phyloP scores from a whole-genome alignment of 768 basidiomycete genomes.

The Omphalotus guepiniiformis region DNA sequence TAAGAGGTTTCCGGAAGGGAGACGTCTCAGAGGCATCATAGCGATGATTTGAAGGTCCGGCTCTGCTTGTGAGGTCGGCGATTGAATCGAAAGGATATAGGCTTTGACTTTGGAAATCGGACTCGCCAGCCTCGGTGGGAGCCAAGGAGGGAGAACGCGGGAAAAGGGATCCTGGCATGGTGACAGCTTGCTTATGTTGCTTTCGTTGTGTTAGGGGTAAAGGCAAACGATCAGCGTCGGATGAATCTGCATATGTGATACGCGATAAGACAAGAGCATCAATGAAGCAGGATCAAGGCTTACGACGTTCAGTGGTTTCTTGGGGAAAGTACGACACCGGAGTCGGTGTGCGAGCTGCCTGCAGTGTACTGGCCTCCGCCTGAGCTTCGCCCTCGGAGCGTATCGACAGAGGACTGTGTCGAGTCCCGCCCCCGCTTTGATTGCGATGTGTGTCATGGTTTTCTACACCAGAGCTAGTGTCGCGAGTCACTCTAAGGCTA shows the following conservation, averaged over 20 bases:
- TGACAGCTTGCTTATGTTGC: conserved; percentile 40
- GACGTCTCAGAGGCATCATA: conserved; percentile 17
- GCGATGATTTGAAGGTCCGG: conserved; percentile 13
- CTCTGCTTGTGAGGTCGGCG: no score
- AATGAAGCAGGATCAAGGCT: not conserved
- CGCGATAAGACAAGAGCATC: not conserved
- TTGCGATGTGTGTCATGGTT: no score
- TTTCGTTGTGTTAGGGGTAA: conserved; percentile 19
- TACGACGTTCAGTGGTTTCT: no score
- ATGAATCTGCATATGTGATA: not conserved
- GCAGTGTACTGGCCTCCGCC: no score
- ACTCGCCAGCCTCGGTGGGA: conserved; percentile 28
- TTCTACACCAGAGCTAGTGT: no score
- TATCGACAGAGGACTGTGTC: no score
- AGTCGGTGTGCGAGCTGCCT: no score
- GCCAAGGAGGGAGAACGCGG: conserved; percentile 68
- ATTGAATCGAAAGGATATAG: not conserved
- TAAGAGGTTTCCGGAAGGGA: conserved; percentile 28
- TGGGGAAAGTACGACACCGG: no score
- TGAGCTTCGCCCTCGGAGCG: no score
- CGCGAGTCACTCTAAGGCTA: no score
- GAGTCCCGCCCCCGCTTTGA: no score
- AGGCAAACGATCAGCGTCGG: conserved; percentile 11
- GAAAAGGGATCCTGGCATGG: conserved; percentile 80
- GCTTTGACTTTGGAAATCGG: conserved; percentile 39